These are phyloP conservation scores for Emmonsiellopsis sp. DNA, from an alignment of 2,329 filamentous ascomycete genomes.

Conservation along the genomic window DNA sequence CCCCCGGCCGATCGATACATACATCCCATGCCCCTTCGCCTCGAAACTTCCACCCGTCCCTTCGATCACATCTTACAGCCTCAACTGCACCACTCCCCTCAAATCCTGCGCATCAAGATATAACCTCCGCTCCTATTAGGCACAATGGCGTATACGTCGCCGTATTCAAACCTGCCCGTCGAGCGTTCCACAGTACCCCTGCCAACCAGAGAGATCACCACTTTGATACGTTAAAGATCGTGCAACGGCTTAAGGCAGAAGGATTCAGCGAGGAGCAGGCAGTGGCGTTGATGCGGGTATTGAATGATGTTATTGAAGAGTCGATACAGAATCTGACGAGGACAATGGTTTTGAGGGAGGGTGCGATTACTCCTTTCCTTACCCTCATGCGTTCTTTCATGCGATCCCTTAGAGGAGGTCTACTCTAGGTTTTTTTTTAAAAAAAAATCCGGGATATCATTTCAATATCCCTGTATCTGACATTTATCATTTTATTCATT, in stretches of 20 bases:
- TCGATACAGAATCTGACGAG: conserved; percentile 95
- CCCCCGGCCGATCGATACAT: neutral
- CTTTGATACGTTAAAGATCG: conserved; percentile 96
- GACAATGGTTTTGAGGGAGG: conserved; percentile 95
- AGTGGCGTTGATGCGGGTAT: conserved; percentile 95
- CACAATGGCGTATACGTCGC: conserved; percentile 41
- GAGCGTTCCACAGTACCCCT: conserved; percentile 59
- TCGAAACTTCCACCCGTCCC: neutral
- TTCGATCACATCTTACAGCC: neutral
- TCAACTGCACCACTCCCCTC: neutral
- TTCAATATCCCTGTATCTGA: neutral
- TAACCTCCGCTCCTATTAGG: conserved; percentile 24
- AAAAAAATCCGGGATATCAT: too few relatives aligned
- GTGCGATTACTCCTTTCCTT: conserved; percentile 40
- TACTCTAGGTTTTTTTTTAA: too few relatives aligned
- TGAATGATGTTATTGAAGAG: conserved; percentile 95
- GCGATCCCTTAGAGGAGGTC: too few relatives aligned
- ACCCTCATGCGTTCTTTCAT: neutral
- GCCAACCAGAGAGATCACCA: conserved; percentile 67
- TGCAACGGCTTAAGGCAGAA: conserved; percentile 78
- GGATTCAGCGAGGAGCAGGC: conserved; percentile 94
- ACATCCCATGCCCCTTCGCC: neutral
- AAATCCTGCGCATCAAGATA: neutral
- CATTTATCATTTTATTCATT: neutral
- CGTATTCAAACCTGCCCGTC: conserved; percentile 30